Conservation (phyloP, 108 stramenopile species). For the Aurantiochytrium sp. region DNA sequence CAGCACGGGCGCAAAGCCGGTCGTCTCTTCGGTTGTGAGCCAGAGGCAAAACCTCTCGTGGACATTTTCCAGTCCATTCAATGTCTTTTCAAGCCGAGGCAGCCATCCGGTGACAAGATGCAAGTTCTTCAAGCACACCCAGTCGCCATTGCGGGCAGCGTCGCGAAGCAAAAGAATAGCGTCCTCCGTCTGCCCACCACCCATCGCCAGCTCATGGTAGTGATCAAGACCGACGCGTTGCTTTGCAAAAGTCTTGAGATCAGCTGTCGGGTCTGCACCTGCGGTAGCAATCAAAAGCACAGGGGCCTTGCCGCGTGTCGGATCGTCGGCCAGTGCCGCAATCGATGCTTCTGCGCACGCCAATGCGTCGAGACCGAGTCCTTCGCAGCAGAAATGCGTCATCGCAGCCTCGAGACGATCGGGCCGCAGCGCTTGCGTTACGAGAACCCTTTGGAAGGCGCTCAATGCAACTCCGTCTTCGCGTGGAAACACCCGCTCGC, state of each 20-base stretch:
- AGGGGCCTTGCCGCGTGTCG: background rate
- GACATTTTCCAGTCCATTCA: conserved; percentile 15
- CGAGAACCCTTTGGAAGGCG: conserved; percentile 42
- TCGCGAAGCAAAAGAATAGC: conserved; percentile 38
- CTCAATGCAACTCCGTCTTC: conserved; percentile 10
- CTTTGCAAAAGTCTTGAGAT: conserved; percentile 44
- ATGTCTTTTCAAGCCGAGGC: conserved; percentile 38
- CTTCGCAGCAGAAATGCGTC: conserved; percentile 35
- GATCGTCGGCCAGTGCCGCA: conserved; percentile 5
- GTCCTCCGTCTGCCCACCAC: conserved; percentile 52
- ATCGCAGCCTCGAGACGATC: conserved; percentile 48
- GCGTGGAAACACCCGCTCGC: conserved; percentile 47
- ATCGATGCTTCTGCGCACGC: conserved; percentile 22
- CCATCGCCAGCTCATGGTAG: conserved; percentile 54
- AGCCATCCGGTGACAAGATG: conserved; percentile 55
- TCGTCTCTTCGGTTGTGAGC: conserved; percentile 54
- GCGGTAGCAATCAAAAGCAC: conserved; percentile 49
- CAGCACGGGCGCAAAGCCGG: conserved; percentile 43
- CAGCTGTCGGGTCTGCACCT: conserved; percentile 53
- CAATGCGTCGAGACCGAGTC: conserved; percentile 21
- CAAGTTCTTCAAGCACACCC: conserved; percentile 59
- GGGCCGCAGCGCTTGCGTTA: conserved; percentile 47
- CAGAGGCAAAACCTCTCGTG: conserved; percentile 47
- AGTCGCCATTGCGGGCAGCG: conserved; percentile 35
- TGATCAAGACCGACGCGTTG: conserved; percentile 15